Percentiles rank a stretch among this genome's conserved stretches.
Evolutionary conservation across 2,329 filamentous ascomycete species (phyloP).

Genomic region (Dissoconium aciculare): DNA sequence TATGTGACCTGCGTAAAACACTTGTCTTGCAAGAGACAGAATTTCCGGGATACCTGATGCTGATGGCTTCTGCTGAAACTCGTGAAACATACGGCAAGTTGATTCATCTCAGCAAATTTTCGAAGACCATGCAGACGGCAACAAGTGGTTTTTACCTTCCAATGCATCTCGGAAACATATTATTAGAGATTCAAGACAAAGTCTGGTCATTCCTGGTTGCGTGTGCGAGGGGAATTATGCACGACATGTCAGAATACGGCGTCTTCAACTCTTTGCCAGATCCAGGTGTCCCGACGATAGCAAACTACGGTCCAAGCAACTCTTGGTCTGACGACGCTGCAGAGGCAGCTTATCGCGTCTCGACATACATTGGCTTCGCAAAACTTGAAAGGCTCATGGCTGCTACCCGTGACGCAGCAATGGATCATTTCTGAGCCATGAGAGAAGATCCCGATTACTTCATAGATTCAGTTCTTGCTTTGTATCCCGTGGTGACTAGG

Average conservation of each 20-base stretch:
- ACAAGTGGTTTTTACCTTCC: not conserved
- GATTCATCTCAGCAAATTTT: slow-evolving; percentile 3
- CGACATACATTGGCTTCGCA: slow-evolving; percentile 2
- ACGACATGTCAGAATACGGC: slow-evolving; percentile 3
- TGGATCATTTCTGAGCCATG: slow-evolving; percentile 6
- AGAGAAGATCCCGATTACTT: slow-evolving; percentile 8
- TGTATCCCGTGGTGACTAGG: not conserved
- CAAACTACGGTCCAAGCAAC: not conserved
- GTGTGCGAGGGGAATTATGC: slow-evolving; percentile 5
- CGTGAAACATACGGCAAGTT: slow-evolving; percentile 3
- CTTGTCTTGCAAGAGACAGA: not conserved
- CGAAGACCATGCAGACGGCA: slow-evolving; percentile 2
- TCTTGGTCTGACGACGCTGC: slow-evolving; percentile 2
- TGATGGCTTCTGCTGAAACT: slow-evolving; percentile 2
- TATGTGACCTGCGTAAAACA: not conserved
- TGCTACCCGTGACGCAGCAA: slow-evolving; percentile 4
- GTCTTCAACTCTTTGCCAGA: not conserved
- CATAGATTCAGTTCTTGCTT: not conserved
- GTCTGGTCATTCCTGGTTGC: slow-evolving; percentile 4
- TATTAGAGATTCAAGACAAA: slow-evolving; percentile 5
- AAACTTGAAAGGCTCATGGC: slow-evolving; percentile 5
- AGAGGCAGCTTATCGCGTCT: slow-evolving; percentile 5
- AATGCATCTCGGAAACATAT: slow-evolving; percentile 5
- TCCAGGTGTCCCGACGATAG: not conserved
- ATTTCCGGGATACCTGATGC: slow-evolving; percentile 2